Evolutionary conservation across 2,329 filamentous ascomycete species (phyloP).

Genomic region (Aspergillus sp.): DNA sequence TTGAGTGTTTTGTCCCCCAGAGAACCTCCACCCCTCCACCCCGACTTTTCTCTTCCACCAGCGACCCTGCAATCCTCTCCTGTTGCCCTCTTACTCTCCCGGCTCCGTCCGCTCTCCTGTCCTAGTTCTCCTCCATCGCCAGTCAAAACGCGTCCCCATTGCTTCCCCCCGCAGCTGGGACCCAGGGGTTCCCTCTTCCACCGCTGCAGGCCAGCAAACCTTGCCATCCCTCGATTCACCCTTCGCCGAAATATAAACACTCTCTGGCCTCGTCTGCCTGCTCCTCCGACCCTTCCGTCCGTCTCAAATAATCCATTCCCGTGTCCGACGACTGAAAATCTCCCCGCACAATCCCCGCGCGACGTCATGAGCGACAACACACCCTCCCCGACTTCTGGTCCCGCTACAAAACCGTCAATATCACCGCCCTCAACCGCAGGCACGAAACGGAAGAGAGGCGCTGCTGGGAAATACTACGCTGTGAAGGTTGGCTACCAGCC

Average conservation of each 20-base stretch:
- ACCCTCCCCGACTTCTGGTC: conserved; percentile 36
- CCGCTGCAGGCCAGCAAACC: conserved; percentile 24
- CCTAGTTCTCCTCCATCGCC: neutral
- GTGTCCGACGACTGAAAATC: neutral
- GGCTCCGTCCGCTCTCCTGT: neutral
- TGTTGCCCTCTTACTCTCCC: neutral
- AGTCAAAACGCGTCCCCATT: conserved; percentile 11
- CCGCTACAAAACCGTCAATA: conserved; percentile 27
- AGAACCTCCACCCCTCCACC: neutral
- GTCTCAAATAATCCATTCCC: neutral
- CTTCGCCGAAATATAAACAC: conserved; percentile 4
- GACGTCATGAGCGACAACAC: conserved; percentile 32
- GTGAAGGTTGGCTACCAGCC: conserved; percentile 61
- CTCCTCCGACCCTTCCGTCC: conserved; percentile 7
- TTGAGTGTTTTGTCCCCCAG: neutral
- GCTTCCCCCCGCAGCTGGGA: conserved; percentile 27
- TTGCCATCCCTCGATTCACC: conserved; percentile 17
- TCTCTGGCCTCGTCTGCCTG: conserved; percentile 3
- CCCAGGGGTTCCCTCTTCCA: conserved; percentile 24
- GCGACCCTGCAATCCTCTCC: neutral
- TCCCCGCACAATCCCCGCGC: neutral
- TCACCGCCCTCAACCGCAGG: conserved; percentile 39
- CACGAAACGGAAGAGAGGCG: conserved; percentile 56
- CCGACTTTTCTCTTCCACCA: neutral
- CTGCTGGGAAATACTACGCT: conserved; percentile 61